Base-by-base conservation (phyloP, 306 rosid genomes). In the Acacia confusa region DNA sequence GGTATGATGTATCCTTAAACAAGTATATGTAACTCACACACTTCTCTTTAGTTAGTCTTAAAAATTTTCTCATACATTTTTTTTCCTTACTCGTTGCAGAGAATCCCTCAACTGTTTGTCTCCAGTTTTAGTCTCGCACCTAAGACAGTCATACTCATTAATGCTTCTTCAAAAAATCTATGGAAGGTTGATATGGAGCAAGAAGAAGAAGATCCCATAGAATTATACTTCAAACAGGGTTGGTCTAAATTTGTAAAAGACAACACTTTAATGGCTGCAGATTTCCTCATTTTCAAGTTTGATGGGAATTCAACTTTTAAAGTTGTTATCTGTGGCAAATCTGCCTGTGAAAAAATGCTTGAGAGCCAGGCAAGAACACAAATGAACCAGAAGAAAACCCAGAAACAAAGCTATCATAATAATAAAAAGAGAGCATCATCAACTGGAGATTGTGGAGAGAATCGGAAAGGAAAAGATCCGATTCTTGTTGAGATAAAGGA, bases 171-270 rank as follows among this genome's bases (percentile, higher is more conserved):
- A 2, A 11, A 50, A 19, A 30, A 13, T 30, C 12, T 2, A 15
- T 73, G 65, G 77, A 32, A 0, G 9, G 77, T 73, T 9, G 63
- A 73, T 20, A 73, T 50, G 10, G 77, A 48, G 45, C 44, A 73
- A 50, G 77, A 17, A 2, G 25, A 48, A 47, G 45, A 19, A 7
- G 61, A 55, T 19, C 12, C 11, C 1, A 30, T 3, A 17, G 19
- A 30, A 19, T 32, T 73, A 45, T 73, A 32, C n/a, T 73, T 73
- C 77, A 73, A 17, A 50, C 9, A 1, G 2, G 77, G 77, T 19
- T 73, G 77, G 77, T 6, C 8, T 15, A 50, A 3, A 8, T 73
- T 73, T 30, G 77, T 32, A 14, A 14, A 50, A 73, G 77, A 73
- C 0, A 50, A 73, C 20, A 12, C 6, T 73, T 50, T 73, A 24